phyloP scores from a whole-genome alignment of 257 asterid species.

The Nicotiana tomentosiformis region DNA sequence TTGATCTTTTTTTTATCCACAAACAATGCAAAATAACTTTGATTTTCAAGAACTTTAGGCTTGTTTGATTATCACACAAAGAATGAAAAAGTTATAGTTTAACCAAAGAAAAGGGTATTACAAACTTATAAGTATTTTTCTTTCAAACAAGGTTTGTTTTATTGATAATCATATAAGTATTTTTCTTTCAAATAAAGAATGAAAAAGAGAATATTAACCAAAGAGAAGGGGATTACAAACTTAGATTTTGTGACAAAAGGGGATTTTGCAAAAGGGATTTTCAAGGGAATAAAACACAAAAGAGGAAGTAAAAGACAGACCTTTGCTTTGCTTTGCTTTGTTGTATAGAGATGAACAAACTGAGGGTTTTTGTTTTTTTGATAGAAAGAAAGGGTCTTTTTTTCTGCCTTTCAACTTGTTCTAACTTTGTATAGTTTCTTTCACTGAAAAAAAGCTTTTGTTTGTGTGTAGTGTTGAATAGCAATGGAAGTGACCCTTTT shows the following conservation, averaged over 20 bases:
- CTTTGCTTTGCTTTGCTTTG: slow-evolving; percentile 5
- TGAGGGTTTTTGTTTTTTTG: not conserved
- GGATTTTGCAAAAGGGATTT: slow-evolving; percentile 16
- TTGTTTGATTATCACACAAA: slow-evolving; percentile 27
- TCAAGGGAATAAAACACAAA: slow-evolving; percentile 19
- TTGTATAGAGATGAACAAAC: not conserved
- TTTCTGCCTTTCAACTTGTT: slow-evolving; percentile 4
- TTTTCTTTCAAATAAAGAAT: slow-evolving; percentile 34
- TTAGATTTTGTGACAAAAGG: slow-evolving; percentile 30
- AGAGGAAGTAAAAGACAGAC: slow-evolving; percentile 22
- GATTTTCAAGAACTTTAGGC: slow-evolving; percentile 32
- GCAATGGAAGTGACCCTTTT: slow-evolving; percentile 30
- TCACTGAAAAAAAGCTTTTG: not conserved
- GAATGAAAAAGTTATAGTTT: slow-evolving; percentile 40
- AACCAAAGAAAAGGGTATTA: slow-evolving; percentile 19
- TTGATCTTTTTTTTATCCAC: not conserved
- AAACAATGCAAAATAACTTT: slow-evolving; percentile 2
- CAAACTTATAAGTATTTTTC: slow-evolving; percentile 27
- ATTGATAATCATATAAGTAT: slow-evolving; percentile 1
- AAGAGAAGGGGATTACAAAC: slow-evolving; percentile 23
- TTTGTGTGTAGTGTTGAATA: not conserved
- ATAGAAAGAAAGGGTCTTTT: not conserved
- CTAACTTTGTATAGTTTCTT: slow-evolving; percentile 10
- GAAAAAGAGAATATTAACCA: slow-evolving; percentile 34
- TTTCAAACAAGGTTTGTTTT: not conserved